Base-by-base conservation (phyloP, 805 yeast genomes). In the Brettanomyces anomalus region DNA sequence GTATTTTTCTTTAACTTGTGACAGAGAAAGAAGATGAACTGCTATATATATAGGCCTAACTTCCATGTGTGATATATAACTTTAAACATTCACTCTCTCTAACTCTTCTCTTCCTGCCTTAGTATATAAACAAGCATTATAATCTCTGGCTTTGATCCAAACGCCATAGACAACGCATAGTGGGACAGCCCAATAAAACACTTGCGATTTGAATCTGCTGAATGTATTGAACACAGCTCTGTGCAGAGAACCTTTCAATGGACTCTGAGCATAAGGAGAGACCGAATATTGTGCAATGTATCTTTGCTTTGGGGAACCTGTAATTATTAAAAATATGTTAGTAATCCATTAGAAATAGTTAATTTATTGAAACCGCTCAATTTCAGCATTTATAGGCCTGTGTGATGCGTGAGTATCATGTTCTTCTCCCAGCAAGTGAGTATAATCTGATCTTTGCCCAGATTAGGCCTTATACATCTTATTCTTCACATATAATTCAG, bases 31-130 rank as follows among this genome's bases (percentile, higher is more conserved):
- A 24, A 24, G 28, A 24, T 24, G 6, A 24, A 24, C 6, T 11
- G 10, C 28, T 24, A 7, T 7, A 7, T 11, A 24, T 24, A 11
- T n/a, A n/a, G n/a, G n/a, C n/a, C n/a, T n/a, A n/a, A n/a, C 28
- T 24, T 7, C 28, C 28, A 24, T 24, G 28, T n/a, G 28, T 24
- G 10, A 7, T 7, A 24, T 24, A 24, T 7, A 24, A 26, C 19
- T 21, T 51, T 52, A 62, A 52, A 62, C 68, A 47, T 64, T 60
- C 42, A 70, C 79, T 66, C 77, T 79, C 66, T 76, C 90, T 62
- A 90, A 77, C 64, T 90, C 96, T 74, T 83, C 90, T 73, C 89
- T 86, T 66, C 98, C 98, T 52, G 85, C 97, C 76, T 90, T 90
- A 68, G 97, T 88, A 77, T 90, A 90, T 65, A 90, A 76, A 79